phyloP scores from a whole-genome alignment of 1,284 basidiomycete genomes.

The Sphaerobolus stellatus region DNA sequence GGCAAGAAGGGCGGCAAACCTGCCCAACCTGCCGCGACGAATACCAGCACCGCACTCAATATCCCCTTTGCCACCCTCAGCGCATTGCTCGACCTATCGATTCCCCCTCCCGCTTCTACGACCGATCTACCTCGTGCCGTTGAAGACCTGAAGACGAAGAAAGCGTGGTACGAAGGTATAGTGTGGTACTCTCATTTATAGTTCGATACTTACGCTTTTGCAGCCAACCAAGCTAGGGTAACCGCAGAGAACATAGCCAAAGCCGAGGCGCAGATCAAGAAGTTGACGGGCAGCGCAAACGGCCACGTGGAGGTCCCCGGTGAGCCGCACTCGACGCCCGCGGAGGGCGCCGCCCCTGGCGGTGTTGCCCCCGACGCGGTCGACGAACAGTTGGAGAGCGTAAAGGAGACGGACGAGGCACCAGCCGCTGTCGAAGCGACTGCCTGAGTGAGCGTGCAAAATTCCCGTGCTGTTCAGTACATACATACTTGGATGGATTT shows the following conservation, averaged over 20 bases:
- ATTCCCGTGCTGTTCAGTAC: no score
- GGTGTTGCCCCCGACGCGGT: conserved; percentile 49
- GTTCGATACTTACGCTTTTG: conserved; percentile 15
- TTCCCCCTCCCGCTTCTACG: conserved; percentile 81
- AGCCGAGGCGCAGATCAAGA: conserved; percentile 77
- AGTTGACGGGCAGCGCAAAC: conserved; percentile 52
- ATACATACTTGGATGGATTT: neutral
- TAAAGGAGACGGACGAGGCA: conserved; percentile 35
- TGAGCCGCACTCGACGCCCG: conserved; percentile 48
- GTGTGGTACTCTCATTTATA: conserved; percentile 23
- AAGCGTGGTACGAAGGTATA: conserved; percentile 78
- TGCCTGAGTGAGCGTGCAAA: no score
- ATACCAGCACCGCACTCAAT: conserved; percentile 60
- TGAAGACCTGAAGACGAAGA: conserved; percentile 91
- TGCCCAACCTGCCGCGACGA: conserved; percentile 17
- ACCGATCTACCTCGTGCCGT: conserved; percentile 83
- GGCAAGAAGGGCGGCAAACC: conserved; percentile 69
- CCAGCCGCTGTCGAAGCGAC: conserved; percentile 30
- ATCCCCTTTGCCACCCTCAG: conserved; percentile 85
- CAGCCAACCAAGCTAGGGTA: conserved; percentile 64
- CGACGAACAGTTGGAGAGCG: conserved; percentile 48
- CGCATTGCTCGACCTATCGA: conserved; percentile 86
- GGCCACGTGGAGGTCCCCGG: conserved; percentile 46
- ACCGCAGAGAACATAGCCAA: conserved; percentile 75
- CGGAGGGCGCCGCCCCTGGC: conserved; percentile 33